Base-by-base conservation (phyloP, 192 early-diverging fungal genomes). In the Phycomyces blakesleeanus region DNA sequence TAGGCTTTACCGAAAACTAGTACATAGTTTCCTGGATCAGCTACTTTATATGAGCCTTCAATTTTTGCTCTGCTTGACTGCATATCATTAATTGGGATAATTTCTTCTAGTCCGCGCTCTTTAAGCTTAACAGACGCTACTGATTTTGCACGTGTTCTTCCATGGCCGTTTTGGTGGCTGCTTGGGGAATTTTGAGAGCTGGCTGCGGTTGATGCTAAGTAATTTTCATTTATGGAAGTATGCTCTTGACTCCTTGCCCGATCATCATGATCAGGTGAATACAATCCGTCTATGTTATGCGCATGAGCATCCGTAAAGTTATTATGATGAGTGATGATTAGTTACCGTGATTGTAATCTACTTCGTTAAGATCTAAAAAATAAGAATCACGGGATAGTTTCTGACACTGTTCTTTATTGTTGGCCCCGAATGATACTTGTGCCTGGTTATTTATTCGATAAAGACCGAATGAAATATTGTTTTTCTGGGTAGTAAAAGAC, bases 401-500 rank as follows among this genome's bases (percentile, higher is more conserved):
- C 29, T 34, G 29, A 7, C 7, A 34, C 29, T 2, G 29, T 7
- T 34, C 29, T 34, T 34, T n/a, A n/a, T n/a, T n/a, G n/a, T n/a
- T 34, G 29, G 29, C 29, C 7, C 7, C 29, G 7, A 34, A 5
- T 34, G 29, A 34, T 34, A 7, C 29, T 34, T 34, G 29, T 3
- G 38, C 59, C 42, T 68, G 51, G 21, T 38, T 38, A 53, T 53
- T 53, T 51, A 59, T 40, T 11, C 58, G 47, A 37, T 55, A 68
- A 20, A 68, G 58, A 47, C 67, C 67, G 61, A 68, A 68, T n/a
- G 58, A 61, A 4, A 68, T 68, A 24, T 68, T 68, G 26, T 95
- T 95, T 61, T 83, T 82, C 71, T 89, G 87, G 25, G 93, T 97
- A n/a, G 85, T 86, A 74, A 95, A 97, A 76, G 85, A 91, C 95